phyloP scores from a whole-genome alignment of 2,329 filamentous ascomycete genomes.

The Colletotrichum melonis region DNA sequence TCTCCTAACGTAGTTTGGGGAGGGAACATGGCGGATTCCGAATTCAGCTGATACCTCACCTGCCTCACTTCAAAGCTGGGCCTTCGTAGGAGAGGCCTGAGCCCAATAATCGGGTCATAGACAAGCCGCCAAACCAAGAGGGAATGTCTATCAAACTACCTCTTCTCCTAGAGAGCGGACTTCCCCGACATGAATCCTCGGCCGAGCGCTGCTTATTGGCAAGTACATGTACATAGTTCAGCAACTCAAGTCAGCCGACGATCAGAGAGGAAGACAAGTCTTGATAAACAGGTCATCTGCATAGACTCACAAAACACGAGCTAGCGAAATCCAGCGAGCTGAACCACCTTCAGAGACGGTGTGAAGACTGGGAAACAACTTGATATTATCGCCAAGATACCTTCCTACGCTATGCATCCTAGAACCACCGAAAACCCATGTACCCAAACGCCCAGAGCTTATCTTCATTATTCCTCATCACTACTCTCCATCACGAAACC shows the following conservation, averaged over 20 bases:
- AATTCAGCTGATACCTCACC: not conserved
- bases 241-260: not conserved
- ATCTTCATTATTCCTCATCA: conserved; percentile 58
- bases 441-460: conserved; percentile 14
- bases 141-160: not conserved
- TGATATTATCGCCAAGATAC: conserved; percentile 6
- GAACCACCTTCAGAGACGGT: too few species aligned
- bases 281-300: too few species aligned
- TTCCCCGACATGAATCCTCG: not conserved
- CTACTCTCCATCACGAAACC: conserved; percentile 71
- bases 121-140: not conserved
- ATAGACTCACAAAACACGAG: not conserved
- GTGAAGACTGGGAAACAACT: not conserved
- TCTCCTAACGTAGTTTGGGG: too few species aligned
- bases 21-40: not conserved
- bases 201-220: not conserved
- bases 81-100: not conserved
- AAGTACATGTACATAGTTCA: not conserved
- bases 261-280: not conserved
- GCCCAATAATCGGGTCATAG: not conserved
- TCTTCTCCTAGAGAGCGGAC: not conserved
- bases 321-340: not conserved
- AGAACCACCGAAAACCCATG: not conserved
- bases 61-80: not conserved
- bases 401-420: conserved; percentile 27